A percentile compares a stretch with the other conserved stretches of the same genome.
phyloP scores from a whole-genome alignment of 139 green algal genomes.

The Closterium sp. region DNA sequence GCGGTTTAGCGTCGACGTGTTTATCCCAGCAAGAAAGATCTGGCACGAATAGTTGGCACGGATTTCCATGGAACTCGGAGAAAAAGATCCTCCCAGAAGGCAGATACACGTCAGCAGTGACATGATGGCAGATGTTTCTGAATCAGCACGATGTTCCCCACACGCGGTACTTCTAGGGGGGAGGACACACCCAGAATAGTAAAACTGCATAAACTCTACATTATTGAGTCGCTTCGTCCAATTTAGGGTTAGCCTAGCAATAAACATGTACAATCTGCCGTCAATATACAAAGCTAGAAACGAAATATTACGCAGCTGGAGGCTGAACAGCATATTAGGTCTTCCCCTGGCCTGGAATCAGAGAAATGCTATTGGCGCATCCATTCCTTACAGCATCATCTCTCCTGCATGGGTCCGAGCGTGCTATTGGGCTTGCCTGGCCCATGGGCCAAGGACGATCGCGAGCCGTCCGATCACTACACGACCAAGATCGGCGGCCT shows the following conservation, averaged over 20 bases:
- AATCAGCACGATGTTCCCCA: too few species aligned
- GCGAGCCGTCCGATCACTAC: not conserved
- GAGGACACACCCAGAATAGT: too few species aligned
- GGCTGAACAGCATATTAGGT: too few species aligned
- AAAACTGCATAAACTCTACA: too few species aligned
- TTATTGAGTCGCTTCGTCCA: too few species aligned
- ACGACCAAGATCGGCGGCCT: not conserved
- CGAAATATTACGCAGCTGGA: too few species aligned
- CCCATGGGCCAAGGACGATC: not conserved
- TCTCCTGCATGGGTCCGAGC: not conserved
- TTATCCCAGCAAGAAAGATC: not conserved
- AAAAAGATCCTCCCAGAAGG: not conserved
- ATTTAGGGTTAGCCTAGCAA: too few species aligned
- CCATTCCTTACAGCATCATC: not conserved
- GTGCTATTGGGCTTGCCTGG: not conserved
- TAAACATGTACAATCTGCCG: too few species aligned
- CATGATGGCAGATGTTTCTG: not conserved
- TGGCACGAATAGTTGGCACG: not conserved
- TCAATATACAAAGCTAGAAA: too few species aligned
- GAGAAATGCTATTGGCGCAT: not conserved
- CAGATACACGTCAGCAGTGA: not conserved
- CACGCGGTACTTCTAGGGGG: too few species aligned
- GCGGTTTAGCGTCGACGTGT: not conserved
- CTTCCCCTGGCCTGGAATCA: too few species aligned
- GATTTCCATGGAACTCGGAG: not conserved